Base-by-base conservation (phyloP, 2,329 filamentous ascomycete genomes). In the Didymella glomerata region DNA sequence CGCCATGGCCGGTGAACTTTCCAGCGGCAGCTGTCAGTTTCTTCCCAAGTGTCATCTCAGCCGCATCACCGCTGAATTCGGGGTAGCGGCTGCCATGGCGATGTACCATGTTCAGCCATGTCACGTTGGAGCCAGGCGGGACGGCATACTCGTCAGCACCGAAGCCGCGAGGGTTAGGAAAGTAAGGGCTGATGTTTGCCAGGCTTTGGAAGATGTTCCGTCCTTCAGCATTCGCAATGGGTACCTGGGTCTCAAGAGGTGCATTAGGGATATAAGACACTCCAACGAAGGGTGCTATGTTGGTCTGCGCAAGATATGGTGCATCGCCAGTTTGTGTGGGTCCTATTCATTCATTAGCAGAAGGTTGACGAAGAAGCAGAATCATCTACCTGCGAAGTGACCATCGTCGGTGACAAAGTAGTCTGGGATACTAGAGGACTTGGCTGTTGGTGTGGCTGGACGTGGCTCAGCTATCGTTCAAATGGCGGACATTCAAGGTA, bases 51-150 rank as follows among this genome's bases (percentile, higher is more conserved):
- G 89, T 83, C 0, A 71, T 69, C 18, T 80, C 77, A 10, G 89
- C 84, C 28, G 84, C 83, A 32, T 85, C 81, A 0, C 83, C 83
- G 3, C 80, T 79, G 2, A 90, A 90, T 0, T 76, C 73, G 4
- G 90, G 90, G 74, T 93, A 93, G 14, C 90, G 83, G 38, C 88
- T 83, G 9, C 90, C 90, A 71, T 93, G 90, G 1, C 90, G 85
- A 13, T 88, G 89, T 4, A 92, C 80, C 86, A 92, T 88, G 78
- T 90, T 80, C 44, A 93, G 79, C 78, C 91, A 88, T 27, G 88
- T 80, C 48, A 92, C 90, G 57, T 89, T 86, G 0, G 89, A 85
- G 13, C 86, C 89, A 7, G 80, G 74, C 0, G 89, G 90, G 16
- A 91, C 74, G 3, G 89, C 82, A 67, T 89, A 90, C 75, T 93